Base-by-base conservation (phyloP, 108 stramenopile species). In the Aurantiochytrium sp. region DNA sequence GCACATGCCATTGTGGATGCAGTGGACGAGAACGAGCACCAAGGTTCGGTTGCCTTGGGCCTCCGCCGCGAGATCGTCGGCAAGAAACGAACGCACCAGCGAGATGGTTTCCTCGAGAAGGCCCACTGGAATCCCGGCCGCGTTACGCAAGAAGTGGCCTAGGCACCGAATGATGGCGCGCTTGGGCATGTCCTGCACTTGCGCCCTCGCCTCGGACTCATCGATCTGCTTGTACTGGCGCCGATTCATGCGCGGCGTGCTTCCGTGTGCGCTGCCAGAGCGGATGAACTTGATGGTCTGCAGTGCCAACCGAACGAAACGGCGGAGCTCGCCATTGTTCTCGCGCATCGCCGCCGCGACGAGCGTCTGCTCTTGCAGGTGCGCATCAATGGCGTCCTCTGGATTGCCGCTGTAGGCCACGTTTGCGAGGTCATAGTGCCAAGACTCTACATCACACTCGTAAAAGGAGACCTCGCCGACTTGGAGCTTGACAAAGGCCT, bases 201-300 rank as follows among this genome's bases (percentile, higher is more conserved):
- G 73, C 27, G 45, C 45, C 73, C 32, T 81, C 24, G 73, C 73
- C 45, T 81, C 73, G 24, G 73, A 48, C 12, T 81, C 73, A 48
- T 81, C 39, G 42, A 22, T 27, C 42, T 81, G 42, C 6, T 21
- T 6, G 12, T 41, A 81, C 24, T 81, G 39, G 8, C 39, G 12
- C 24, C 42, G 73, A 41, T 81, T 48, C 73, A 41, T 41, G n/a
- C 45, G 73, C 45, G 42, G 42, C 27, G 73, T 27, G n/a, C 45
- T 48, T 1, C 73, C 73, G 45, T 48, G 73, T 24, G 45, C 45
- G 42, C 42, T 48, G 6, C 42, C 73, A 24, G 73, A 48, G 10
- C 73, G 73, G 32, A 81, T 81, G 32, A 81, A 81, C 73, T 81
- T 81, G 2, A 81, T 81, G 6, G 45, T 81, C 73, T 81, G 73